Base-by-base conservation (phyloP, 306 rosid species). In the Lathyrus sativus region DNA sequence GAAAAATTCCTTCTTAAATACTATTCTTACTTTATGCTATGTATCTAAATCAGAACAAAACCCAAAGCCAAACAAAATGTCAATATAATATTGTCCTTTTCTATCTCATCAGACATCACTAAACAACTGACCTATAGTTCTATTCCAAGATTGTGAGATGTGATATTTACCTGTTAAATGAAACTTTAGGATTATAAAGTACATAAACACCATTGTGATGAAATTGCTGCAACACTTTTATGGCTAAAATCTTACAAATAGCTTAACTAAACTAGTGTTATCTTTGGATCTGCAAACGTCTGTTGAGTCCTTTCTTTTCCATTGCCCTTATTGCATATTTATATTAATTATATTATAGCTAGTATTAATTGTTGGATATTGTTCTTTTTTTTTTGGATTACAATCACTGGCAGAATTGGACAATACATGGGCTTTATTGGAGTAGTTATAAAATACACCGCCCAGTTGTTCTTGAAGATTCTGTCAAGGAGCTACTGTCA, bases 381-480 rank as follows among this genome's bases (percentile, higher is more conserved):
- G 13, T 33, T 10, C 1, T n/a, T 57, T 70, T 61, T 60, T 38
- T n/a, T n/a, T n/a, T n/a, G n/a, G 1, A 29, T 75, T 10, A 11
- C 3, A 42, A 42, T 42, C n/a, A 42, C 45, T 42, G n/a, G 28
- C 89, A 93, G 98, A 93, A 93, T 77, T 93, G 98, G 98, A 93
- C 97, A 5, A 87, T 93, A 60, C 98, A 90, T 81, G 98, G 97
- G 49, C 97, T 93, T 63, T 90, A 86, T 66, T 93, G 96, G 96
- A 96, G 97, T 72, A 93, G 97, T 89, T 85, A 93, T 71, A 86
- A 60, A 62, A 82, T 85, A 60, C 86, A 90, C 77, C 79, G 80
- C 55, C 97, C 95, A 0, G 53, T 7, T 81, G 88, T 90, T 82
- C 91, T 90, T 18, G 91, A 88, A 78, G 96, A 88, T 65, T 90